Base-by-base conservation (phyloP, 2,329 filamentous ascomycete genomes). In the Aureobasidium musti region DNA sequence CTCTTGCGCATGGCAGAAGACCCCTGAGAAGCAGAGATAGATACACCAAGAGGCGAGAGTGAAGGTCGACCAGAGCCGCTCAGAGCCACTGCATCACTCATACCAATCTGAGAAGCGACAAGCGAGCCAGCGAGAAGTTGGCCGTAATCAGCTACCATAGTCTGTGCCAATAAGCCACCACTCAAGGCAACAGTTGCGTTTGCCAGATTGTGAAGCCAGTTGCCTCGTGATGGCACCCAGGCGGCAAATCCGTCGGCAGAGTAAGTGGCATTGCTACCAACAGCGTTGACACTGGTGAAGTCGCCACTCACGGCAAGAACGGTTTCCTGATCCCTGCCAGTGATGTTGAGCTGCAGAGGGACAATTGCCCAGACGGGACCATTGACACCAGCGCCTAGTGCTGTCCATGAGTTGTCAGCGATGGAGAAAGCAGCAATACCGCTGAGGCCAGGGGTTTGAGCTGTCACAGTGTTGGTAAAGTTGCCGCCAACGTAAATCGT, bases 341-440 rank as follows among this genome's bases (percentile, higher is more conserved):
- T 93, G 35, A 96, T 79, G 75, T 97, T 98, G 74, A 98, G 81
- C 17, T 84, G 83, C 72, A 98, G 83, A 0, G 91, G 86, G 21
- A 96, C 89, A 65, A 97, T 87, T 60, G 86, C 84, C 61, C 83
- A 81, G 19, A 98, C 93, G 7, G 82, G 82, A 23, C 93, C 95
- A 73, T 96, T 87, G 37, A 99, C 89, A 67, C 95, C 95, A 39
- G 89, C 90, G 49, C 95, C 95, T 7, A 99, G 83, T 1, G 94
- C 78, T 56, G 80, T 82, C 95, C 94, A 99, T 33, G 83, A 77
- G 69, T 91, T 86, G 67, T 84, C 84, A 19, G 83, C 78, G 4
- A 84, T 86, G 68, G 92, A 87, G 75, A 92, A 98, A 10, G 88
- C 82, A 6, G 91, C 95, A 49, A 97, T 82, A 70, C 92, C 88